A percentile compares a stretch with the other conserved stretches of the same genome.
These are phyloP conservation scores for Naegleria gruberi DNA, from an alignment of 208 protist species.

Conservation along the genomic window DNA sequence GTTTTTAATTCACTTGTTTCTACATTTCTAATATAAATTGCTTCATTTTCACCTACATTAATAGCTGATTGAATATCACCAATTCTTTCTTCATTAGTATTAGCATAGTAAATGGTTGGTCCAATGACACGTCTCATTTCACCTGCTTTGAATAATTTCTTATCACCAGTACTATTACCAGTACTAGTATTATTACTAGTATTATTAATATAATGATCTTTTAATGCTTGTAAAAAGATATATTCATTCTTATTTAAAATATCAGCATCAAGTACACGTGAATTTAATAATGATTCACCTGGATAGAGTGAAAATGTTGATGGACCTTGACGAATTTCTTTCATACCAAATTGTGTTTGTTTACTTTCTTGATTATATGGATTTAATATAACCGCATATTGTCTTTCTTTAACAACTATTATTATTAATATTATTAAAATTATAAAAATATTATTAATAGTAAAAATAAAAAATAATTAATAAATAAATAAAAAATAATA, in stretches of 20 bases:
- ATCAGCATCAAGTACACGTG: neutral
- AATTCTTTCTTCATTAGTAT: neutral
- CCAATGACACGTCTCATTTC: neutral
- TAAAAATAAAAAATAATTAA: too few relatives aligned
- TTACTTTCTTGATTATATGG: neutral
- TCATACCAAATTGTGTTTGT: neutral
- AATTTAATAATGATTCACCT: neutral
- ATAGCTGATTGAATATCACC: constrained; percentile 21
- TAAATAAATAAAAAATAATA: neutral
- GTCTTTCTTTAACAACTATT: neutral
- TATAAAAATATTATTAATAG: too few relatives aligned
- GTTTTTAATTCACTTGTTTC: constrained; percentile 47
- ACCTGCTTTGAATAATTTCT: neutral
- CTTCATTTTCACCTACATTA: constrained; percentile 56
- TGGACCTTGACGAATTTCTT: neutral
- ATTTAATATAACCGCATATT: neutral
- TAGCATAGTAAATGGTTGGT: constrained; percentile 3
- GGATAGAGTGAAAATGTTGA: neutral
- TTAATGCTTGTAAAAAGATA: neutral
- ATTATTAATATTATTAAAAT: neutral
- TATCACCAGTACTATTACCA: neutral
- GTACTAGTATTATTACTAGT: neutral
- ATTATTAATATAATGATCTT: neutral
- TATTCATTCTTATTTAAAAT: neutral
- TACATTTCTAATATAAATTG: constrained; percentile 65